A percentile compares a stretch with the other conserved stretches of the same genome.
Evolutionary conservation across 805 yeast species (phyloP).

Genomic region (Candida maris): DNA sequence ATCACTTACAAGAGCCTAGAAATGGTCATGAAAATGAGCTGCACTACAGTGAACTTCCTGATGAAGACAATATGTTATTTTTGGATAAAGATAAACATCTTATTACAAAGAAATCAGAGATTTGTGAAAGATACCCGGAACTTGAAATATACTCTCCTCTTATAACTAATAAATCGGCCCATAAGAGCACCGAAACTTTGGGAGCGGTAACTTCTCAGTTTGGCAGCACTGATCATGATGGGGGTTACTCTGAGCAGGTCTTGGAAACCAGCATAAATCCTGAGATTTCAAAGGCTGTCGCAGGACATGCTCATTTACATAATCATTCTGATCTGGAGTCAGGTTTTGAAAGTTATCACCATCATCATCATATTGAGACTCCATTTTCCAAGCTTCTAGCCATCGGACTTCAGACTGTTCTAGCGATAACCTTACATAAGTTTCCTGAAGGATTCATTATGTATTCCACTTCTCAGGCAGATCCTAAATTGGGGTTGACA

Average conservation of each 20-base stretch:
- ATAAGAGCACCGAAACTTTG: background rate
- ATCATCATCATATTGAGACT: slow-evolving; percentile 77
- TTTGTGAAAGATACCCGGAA: slow-evolving; percentile 27
- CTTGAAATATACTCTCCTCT: slow-evolving; percentile 32
- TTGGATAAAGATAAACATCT: slow-evolving; percentile 25
- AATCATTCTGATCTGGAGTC: slow-evolving; percentile 11
- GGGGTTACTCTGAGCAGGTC: background rate
- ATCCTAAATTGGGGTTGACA: slow-evolving; percentile 67
- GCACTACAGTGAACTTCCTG: slow-evolving; percentile 33
- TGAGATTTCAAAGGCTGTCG: slow-evolving; percentile 1
- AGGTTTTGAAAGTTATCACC: slow-evolving; percentile 33
- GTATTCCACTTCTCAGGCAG: slow-evolving; percentile 68
- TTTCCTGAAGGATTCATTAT: slow-evolving; percentile 94
- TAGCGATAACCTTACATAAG: slow-evolving; percentile 86
- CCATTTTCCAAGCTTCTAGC: slow-evolving; percentile 76
- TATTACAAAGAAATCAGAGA: slow-evolving; percentile 23
- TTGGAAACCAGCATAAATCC: background rate
- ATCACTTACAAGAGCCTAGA: slow-evolving; percentile 19
- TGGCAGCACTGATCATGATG: too few relatives aligned
- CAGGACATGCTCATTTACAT: slow-evolving; percentile 9
- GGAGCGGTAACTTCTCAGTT: too few relatives aligned
- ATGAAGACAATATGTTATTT: slow-evolving; percentile 32
- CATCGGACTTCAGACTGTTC: slow-evolving; percentile 85
- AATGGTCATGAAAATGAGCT: slow-evolving; percentile 15
- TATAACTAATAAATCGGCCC: slow-evolving; percentile 9